These are phyloP conservation scores for Ajuga reptans DNA, from an alignment of 305 asterid species.

Conservation along the genomic window DNA sequence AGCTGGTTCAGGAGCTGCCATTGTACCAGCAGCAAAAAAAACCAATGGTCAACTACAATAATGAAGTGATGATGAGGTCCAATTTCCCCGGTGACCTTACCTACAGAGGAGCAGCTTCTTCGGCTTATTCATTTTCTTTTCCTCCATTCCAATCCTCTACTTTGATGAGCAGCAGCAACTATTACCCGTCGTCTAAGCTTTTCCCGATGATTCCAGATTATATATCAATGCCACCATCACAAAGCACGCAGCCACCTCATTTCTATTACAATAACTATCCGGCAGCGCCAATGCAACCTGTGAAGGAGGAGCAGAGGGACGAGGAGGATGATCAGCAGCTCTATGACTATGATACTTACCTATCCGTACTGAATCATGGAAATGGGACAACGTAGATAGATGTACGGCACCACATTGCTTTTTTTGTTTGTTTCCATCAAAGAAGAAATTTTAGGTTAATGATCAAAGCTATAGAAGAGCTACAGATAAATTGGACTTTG, in stretches of 20 bases:
- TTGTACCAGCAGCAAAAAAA: conserved; percentile 38
- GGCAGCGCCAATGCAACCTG: conserved; percentile 3
- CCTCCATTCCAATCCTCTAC: conserved; percentile 30
- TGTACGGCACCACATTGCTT: no score
- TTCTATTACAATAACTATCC: conserved; percentile 24
- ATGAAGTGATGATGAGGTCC: conserved; percentile 26
- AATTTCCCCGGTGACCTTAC: conserved; percentile 26
- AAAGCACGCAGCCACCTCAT: conserved; percentile 13
- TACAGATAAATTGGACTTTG: no score
- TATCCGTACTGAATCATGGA: conserved; percentile 25
- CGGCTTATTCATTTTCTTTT: conserved; percentile 34
- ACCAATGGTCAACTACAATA: conserved; percentile 25
- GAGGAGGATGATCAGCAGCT: conserved; percentile 18
- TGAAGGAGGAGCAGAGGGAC: conserved; percentile 47
- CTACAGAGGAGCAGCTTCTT: conserved; percentile 32
- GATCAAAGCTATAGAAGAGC: no score
- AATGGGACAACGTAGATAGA: conserved; percentile 26
- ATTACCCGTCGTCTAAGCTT: conserved; percentile 11
- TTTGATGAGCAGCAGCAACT: conserved; percentile 18
- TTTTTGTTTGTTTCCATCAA: no score
- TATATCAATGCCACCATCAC: conserved; percentile 24
- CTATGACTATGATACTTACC: conserved; percentile 25
- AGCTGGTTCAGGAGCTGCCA: conserved; percentile 35
- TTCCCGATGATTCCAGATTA: conserved; percentile 32
- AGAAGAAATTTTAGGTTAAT: no score